phyloP scores from a whole-genome alignment of 441 rosid genomes.

The Biscutella laevigata region DNA sequence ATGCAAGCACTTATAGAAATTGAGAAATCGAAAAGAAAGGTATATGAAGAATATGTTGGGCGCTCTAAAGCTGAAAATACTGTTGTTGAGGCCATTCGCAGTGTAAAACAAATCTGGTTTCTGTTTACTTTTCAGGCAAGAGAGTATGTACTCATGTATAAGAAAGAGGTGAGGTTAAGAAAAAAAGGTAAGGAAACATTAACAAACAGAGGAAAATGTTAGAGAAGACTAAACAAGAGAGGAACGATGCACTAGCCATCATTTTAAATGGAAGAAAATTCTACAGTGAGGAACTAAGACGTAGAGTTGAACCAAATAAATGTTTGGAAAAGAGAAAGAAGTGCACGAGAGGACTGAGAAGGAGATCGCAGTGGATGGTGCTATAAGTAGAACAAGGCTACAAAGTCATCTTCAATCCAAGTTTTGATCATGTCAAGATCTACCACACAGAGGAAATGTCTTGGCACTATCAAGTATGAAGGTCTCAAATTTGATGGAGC shows the following conservation, averaged over 20 bases:
- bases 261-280: slow-evolving; percentile 27
- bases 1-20: slow-evolving; percentile 38
- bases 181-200: slow-evolving; percentile 33
- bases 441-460: no score
- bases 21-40: slow-evolving; percentile 41
- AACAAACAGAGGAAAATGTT: slow-evolving; percentile 27
- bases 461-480: no score
- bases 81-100: slow-evolving; percentile 34
- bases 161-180: slow-evolving; percentile 30
- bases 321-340: slow-evolving; percentile 32
- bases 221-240: slow-evolving; percentile 35
- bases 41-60: slow-evolving; percentile 40
- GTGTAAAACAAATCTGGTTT: slow-evolving; percentile 27
- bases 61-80: slow-evolving; percentile 46
- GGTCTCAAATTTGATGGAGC: no score
- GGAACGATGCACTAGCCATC: slow-evolving; percentile 34
- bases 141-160: slow-evolving; percentile 30
- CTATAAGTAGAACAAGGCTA: no score
- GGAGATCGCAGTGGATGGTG: slow-evolving; percentile 38
- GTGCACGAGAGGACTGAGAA: slow-evolving; percentile 30
- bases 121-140: slow-evolving; percentile 29
- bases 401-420: no score
- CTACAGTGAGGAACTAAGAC: slow-evolving; percentile 34
- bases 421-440: no score
- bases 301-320: slow-evolving; percentile 37